Percentiles rank a stretch among this genome's conserved stretches.
These are phyloP conservation scores for Ligustrum vulgare DNA, from an alignment of 257 asterid genomes.

Conservation along the genomic window DNA sequence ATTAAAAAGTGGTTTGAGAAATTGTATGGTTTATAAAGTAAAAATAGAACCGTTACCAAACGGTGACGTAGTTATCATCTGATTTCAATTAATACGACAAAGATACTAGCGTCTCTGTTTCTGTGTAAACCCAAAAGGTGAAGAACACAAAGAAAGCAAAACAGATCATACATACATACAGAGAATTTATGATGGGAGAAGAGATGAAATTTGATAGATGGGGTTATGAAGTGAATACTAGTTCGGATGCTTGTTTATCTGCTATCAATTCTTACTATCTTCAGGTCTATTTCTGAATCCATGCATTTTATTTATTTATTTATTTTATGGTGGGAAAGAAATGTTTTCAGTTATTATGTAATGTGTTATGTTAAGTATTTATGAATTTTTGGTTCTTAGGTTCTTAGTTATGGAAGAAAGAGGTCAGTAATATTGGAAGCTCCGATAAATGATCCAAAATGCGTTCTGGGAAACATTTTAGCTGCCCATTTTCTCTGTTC, in stretches of 20 bases:
- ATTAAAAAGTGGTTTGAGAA: no score
- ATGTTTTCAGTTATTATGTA: neutral
- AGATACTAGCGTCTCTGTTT: neutral
- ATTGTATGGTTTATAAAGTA: no score
- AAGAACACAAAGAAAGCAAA: neutral
- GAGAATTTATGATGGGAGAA: constrained; percentile 31
- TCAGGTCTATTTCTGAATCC: constrained; percentile 46
- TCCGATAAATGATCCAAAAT: constrained; percentile 72
- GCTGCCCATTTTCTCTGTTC: constrained; percentile 74
- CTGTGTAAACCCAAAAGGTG: neutral
- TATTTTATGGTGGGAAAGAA: neutral
- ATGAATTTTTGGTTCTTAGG: constrained; percentile 33
- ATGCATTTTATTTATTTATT: neutral
- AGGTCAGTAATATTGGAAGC: constrained; percentile 85
- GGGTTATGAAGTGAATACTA: constrained; percentile 80
- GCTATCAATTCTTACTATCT: constrained; percentile 79
- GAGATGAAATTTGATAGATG: constrained; percentile 60
- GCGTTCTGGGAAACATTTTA: constrained; percentile 86
- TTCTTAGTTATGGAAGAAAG: constrained; percentile 79
- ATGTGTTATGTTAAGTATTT: neutral
- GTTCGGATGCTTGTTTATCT: constrained; percentile 68
- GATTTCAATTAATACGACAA: constrained; percentile 11
- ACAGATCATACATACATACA: neutral
- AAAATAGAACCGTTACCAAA: no score
- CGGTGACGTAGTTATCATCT: no score